A percentile compares a stretch with the other conserved stretches of the same genome.
Evolutionary conservation across 768 basidiomycete species (phyloP).

Genomic region (Trametes coccinea): DNA sequence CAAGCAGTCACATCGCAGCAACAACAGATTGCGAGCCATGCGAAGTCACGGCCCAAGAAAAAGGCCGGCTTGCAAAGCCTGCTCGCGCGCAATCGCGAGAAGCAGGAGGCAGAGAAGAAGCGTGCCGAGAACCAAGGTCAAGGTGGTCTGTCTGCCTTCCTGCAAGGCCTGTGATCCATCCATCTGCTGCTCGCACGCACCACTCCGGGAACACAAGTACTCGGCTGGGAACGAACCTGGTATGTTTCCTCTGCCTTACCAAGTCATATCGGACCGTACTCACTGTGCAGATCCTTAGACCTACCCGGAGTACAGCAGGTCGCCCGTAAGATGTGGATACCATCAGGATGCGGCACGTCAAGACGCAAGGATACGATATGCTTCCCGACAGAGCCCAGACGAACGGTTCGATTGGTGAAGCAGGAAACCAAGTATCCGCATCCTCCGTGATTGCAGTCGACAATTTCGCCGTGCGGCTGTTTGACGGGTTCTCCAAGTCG

Average conservation of each 20-base stretch:
- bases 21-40: not conserved
- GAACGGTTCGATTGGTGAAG: too few relatives aligned
- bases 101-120: slow-evolving; percentile 45
- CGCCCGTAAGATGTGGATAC: not conserved
- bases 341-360: not conserved
- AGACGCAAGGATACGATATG: not conserved
- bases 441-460: not conserved
- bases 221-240: too few relatives aligned
- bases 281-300: too few relatives aligned
- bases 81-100: slow-evolving; percentile 60
- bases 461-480: not conserved
- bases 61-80: slow-evolving; percentile 61
- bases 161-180: slow-evolving; percentile 39
- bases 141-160: slow-evolving; percentile 54
- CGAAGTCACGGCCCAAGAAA: slow-evolving; percentile 50
- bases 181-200: not conserved
- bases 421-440: not conserved
- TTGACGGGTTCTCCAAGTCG: not conserved
- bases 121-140: slow-evolving; percentile 29
- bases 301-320: not conserved
- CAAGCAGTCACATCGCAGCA: not conserved
- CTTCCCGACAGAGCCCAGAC: too few relatives aligned
- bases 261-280: too few relatives aligned
- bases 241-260: too few relatives aligned
- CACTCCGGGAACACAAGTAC: too few relatives aligned